These are phyloP conservation scores for Laburnicola sp. DNA, from an alignment of 2,329 filamentous ascomycete genomes.

Conservation along the genomic window DNA sequence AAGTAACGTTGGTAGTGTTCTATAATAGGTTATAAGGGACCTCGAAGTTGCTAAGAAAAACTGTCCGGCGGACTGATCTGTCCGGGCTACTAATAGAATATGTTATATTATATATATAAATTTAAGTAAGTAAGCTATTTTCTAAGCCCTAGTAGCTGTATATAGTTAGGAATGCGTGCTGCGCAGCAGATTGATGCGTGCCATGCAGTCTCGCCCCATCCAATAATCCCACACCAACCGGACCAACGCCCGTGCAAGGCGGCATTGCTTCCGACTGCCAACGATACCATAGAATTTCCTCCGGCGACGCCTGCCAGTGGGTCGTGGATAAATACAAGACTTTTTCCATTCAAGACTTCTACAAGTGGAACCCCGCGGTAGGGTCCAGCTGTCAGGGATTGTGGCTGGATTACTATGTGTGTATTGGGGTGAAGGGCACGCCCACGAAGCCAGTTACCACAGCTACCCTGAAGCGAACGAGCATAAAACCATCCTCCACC, in stretches of 20 bases:
- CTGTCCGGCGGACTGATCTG: too few relatives aligned
- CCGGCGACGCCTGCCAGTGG: background rate
- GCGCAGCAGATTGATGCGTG: too few relatives aligned
- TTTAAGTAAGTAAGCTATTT: too few relatives aligned
- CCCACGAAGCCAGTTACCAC: background rate
- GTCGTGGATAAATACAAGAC: constrained; percentile 8
- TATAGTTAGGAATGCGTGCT: too few relatives aligned
- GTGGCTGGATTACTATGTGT: constrained; percentile 6
- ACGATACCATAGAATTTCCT: background rate
- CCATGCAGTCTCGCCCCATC: too few relatives aligned
- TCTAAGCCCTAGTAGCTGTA: too few relatives aligned
- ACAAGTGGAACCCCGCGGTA: constrained; percentile 7
- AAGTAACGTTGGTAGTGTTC: too few relatives aligned
- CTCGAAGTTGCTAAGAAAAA: too few relatives aligned
- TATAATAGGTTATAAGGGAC: too few relatives aligned
- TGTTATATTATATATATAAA: too few relatives aligned
- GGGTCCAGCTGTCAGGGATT: constrained; percentile 7
- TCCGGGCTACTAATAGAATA: too few relatives aligned
- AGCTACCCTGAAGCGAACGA: background rate
- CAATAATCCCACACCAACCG: background rate
- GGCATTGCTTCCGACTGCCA: background rate
- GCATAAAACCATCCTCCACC: too few relatives aligned
- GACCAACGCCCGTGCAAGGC: background rate
- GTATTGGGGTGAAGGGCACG: constrained; percentile 5
- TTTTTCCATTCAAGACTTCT: constrained; percentile 10